Conservation (phyloP, 257 asterid species). For the Pogostemon cablin region DNA sequence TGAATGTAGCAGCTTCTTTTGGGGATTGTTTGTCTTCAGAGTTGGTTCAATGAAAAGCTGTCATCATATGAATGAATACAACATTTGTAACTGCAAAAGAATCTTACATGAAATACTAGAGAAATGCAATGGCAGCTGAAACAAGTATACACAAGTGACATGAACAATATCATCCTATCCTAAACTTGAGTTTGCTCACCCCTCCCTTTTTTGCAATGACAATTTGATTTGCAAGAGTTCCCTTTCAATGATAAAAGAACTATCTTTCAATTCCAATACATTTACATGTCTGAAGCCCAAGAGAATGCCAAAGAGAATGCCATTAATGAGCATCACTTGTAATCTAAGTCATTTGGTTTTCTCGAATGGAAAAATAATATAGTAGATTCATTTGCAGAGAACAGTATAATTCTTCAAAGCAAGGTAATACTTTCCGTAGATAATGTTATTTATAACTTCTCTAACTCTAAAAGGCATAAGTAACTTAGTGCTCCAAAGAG, state of each 20-base stretch:
- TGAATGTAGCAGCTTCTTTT: conserved; percentile 60
- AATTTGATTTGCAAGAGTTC: background rate
- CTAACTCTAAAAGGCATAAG: background rate
- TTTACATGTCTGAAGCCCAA: too few species aligned
- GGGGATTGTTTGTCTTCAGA: conserved; percentile 73
- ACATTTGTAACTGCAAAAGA: background rate
- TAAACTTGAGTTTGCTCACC: background rate
- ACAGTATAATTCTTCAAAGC: background rate
- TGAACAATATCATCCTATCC: background rate
- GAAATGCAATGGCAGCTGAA: conserved; percentile 7
- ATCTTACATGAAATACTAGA: conserved; percentile 1
- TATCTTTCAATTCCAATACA: background rate
- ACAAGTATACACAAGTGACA: background rate
- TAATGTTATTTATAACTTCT: conserved; percentile 8
- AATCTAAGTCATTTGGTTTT: too few species aligned
- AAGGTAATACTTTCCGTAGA: background rate
- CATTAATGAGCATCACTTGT: too few species aligned
- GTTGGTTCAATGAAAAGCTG: conserved; percentile 88
- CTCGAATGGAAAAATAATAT: background rate
- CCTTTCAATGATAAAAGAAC: background rate
- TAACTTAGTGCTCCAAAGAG: conserved; percentile 10
- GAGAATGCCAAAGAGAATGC: too few species aligned
- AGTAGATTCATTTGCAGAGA: background rate
- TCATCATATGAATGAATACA: background rate
- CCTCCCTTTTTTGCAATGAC: background rate